These are phyloP conservation scores for Cytospora paraplurivora DNA, from an alignment of 2,329 filamentous ascomycete species.

Conservation along the genomic window DNA sequence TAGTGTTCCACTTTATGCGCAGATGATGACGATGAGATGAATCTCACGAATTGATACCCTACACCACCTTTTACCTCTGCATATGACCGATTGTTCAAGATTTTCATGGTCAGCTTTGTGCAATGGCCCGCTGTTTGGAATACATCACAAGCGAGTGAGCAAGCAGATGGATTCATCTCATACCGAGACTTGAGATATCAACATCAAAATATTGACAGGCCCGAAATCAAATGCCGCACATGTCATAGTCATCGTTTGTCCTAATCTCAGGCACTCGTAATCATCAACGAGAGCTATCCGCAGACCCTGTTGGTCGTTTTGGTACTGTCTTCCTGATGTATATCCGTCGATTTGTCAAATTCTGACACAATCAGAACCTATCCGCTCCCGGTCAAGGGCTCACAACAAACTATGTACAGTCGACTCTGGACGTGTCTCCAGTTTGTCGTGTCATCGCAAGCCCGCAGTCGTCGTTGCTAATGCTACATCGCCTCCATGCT, in stretches of 20 bases:
- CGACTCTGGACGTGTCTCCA: not conserved
- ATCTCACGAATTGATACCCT: slow-evolving; percentile 3
- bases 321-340: not conserved
- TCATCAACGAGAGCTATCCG: not conserved
- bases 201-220: not conserved
- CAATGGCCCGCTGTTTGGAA: not conserved
- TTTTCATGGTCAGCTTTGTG: not conserved
- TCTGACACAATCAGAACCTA: not conserved
- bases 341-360: not conserved
- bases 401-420: not conserved
- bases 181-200: not conserved
- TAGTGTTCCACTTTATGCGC: not conserved
- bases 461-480: not conserved
- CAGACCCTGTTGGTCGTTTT: not conserved
- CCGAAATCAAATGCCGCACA: not conserved
- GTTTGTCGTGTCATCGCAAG: not conserved
- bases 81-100: not conserved
- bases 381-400: not conserved
- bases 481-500: not conserved
- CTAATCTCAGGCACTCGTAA: not conserved
- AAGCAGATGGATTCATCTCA: not conserved
- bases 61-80: not conserved
- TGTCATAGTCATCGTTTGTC: not conserved
- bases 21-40: not conserved
- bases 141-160: not conserved